Conservation (phyloP, 2,329 filamentous ascomycete species). For the Arachnopeziza araneosa region DNA sequence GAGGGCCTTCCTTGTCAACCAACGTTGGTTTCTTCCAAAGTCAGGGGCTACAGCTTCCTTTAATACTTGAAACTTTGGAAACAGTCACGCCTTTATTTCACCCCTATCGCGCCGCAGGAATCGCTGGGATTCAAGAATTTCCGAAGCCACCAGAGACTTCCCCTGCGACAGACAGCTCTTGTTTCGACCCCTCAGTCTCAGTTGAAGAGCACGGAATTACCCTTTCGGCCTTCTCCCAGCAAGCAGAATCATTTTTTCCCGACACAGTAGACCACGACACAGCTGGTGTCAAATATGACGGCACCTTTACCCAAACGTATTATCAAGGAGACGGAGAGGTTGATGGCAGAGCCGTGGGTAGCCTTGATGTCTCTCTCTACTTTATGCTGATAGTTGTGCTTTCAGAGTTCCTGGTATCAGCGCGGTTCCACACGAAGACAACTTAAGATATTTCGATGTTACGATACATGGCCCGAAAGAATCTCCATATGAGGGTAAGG, state of each 20-base stretch:
- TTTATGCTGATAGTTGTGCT: neutral
- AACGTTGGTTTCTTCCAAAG: neutral
- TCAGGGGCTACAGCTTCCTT: neutral
- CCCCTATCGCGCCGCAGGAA: neutral
- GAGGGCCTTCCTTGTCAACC: neutral
- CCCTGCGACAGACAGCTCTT: neutral
- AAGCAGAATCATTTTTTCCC: neutral
- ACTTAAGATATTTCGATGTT: slow-evolving; percentile 96
- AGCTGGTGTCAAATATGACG: slow-evolving; percentile 43
- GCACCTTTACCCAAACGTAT: slow-evolving; percentile 79
- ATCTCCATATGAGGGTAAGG: slow-evolving; percentile 90
- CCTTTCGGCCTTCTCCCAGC: neutral
- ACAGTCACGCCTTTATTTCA: neutral
- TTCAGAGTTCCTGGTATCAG: slow-evolving; percentile 89
- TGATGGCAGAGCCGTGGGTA: slow-evolving; percentile 91
- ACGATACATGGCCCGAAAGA: slow-evolving; percentile 88
- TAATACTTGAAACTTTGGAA: neutral
- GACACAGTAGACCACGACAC: neutral
- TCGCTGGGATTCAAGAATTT: neutral
- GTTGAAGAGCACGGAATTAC: neutral
- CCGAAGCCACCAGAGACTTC: neutral
- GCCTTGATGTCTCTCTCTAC: neutral
- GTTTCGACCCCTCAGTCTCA: neutral
- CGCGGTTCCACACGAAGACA: slow-evolving; percentile 92
- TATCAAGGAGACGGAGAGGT: slow-evolving; percentile 95